Percentiles rank a stretch among this genome's conserved stretches.
These are phyloP conservation scores for Termitomyces sp. DNA, from an alignment of 768 basidiomycete genomes.

Conservation along the genomic window DNA sequence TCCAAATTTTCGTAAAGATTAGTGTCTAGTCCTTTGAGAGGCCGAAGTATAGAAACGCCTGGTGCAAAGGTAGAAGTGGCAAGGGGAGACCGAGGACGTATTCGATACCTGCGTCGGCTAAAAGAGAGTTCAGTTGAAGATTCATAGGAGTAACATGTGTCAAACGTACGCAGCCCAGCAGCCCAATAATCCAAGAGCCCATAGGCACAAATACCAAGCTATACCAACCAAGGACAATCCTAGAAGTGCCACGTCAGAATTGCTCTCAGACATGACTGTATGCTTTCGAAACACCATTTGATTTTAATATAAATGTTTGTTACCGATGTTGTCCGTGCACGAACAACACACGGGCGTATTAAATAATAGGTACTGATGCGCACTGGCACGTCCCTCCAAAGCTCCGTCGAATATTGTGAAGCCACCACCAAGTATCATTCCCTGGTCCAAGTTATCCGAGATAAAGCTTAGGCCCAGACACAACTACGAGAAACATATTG, in stretches of 20 bases:
- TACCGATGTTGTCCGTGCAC: too few species aligned
- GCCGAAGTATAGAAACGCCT: slow-evolving; percentile 92
- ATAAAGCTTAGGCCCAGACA: too few species aligned
- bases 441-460: too few species aligned
- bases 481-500: too few species aligned
- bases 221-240: slow-evolving; percentile 39
- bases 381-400: too few species aligned
- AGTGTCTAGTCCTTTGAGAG: slow-evolving; percentile 90
- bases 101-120: slow-evolving; percentile 76
- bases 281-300: too few species aligned
- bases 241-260: slow-evolving; percentile 11
- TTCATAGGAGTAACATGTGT: background rate
- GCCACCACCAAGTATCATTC: too few species aligned
- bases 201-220: slow-evolving; percentile 60
- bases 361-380: too few species aligned
- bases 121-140: background rate
- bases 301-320: too few species aligned
- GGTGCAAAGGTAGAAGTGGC: slow-evolving; percentile 55
- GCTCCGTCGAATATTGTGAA: too few species aligned
- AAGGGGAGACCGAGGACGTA: slow-evolving; percentile 60
- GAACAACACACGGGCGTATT: too few species aligned
- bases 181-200: slow-evolving; percentile 66
- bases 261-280: background rate
- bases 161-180: slow-evolving; percentile 63
- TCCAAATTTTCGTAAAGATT: slow-evolving; percentile 97